Evolutionary conservation across 2,329 filamentous ascomycete species (phyloP).

Genomic region (Bisporella sp.): DNA sequence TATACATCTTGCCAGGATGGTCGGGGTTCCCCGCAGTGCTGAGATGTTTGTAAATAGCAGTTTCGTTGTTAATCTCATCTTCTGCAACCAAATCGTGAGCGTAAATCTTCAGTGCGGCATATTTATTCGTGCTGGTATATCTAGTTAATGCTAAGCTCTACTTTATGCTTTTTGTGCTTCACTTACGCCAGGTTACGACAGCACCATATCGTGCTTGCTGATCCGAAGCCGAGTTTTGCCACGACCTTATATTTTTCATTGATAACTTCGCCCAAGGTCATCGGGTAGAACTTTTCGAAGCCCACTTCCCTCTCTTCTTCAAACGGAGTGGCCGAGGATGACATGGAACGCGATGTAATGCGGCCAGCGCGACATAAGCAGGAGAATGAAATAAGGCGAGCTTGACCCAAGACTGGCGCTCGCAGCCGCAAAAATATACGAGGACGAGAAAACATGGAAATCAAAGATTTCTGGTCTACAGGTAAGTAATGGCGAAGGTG

Average conservation of each 20-base stretch:
- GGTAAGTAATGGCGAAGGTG: constrained; percentile 11
- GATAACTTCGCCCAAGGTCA: constrained; percentile 19
- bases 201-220: constrained; percentile 38
- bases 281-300: constrained; percentile 19
- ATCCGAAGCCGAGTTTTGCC: constrained; percentile 37
- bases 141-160: constrained; percentile 13
- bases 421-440: constrained; percentile 14
- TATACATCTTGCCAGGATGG: constrained; percentile 15
- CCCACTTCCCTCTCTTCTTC: constrained; percentile 18
- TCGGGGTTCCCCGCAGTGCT: constrained; percentile 12
- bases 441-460: constrained; percentile 16
- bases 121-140: constrained; percentile 18
- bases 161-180: constrained; percentile 8
- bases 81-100: constrained; percentile 17
- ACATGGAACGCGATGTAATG: constrained; percentile 13
- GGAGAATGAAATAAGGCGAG: constrained; percentile 13
- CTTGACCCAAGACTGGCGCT: constrained; percentile 14
- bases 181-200: constrained; percentile 29
- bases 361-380: constrained; percentile 11
- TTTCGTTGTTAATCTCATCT: constrained; percentile 18
- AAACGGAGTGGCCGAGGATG: constrained; percentile 13
- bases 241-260: constrained; percentile 31
- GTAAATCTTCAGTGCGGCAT: constrained; percentile 19
- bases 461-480: constrained; percentile 10
- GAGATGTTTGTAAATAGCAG: constrained; percentile 19